Evolutionary conservation across 208 protist species (phyloP), one percentile per base, ranked within the genome.

Genomic region (Leishmania mexicana): DNA sequence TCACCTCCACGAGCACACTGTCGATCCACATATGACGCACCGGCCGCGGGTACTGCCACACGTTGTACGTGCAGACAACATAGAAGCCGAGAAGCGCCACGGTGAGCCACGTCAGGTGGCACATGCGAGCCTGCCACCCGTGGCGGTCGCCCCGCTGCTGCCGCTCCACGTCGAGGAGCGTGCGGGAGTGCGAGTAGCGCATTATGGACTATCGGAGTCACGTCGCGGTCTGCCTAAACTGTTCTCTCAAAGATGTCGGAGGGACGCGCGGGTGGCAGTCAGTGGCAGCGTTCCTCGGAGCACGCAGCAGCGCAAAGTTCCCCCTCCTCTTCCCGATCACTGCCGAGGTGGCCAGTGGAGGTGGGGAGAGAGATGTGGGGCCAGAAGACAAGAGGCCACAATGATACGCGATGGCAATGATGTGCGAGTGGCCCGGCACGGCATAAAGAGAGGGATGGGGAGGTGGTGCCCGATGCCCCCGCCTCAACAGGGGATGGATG

Each of bases 1-100:
- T 71, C 64, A 95, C 93, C 84, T 95, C 91, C 11, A 96, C 90
- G 62, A 93, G 78, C n/a, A 96, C 93, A 35, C 78, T 84, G 53
- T 96, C 93, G 73, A 96, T 92, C 89, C 89, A 93, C 17, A 89
- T 86, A 47, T 90, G 87, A 40, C 72, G 83, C 1, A 88, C 74
- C 31, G 85, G 76, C 68, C 57, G 80, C 0, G 91, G 89, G 78
- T 90, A 76, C 19, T 83, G 72, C 88, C 90, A 87, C 45, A 75
- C 13, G 54, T n/a, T 83, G 65, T 81, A 81, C 60, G 31, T 73
- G 74, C 79, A 85, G 31, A 78, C 35, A 3, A 35, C 28, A 42
- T 88, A 86, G 3, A 85, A 40, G 6, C 53, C 49, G 38, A 85
- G 51, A 17, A 85, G 47, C 17, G 62, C 28, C 35, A n/a, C 35